Conservation (phyloP, 768 basidiomycete genomes). For the Pisolithus tinctorius region DNA sequence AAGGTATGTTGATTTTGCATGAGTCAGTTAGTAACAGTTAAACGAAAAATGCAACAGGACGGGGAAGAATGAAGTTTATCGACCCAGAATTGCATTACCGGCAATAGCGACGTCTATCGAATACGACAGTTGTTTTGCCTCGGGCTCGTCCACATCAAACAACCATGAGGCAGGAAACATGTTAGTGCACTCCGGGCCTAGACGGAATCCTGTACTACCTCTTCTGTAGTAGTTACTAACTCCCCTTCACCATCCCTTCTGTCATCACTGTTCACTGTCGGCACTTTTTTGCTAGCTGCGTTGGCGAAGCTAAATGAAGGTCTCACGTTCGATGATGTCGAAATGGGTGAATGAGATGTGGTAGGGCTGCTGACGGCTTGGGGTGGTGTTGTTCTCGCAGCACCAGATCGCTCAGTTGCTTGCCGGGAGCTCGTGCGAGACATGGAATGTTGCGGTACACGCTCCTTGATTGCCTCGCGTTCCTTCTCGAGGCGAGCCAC, state of each 20-base stretch:
- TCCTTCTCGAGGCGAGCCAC: conserved; percentile 65
- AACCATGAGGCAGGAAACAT: no score
- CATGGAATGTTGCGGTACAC: conserved; percentile 33
- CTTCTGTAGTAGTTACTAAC: conserved; percentile 4
- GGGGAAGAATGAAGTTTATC: conserved; percentile 62
- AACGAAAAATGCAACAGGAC: conserved; percentile 30
- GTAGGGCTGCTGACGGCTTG: conserved; percentile 14
- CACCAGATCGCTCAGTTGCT: conserved; percentile 38
- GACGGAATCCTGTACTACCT: conserved; percentile 2
- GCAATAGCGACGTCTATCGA: conserved; percentile 8
- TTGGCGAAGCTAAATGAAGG: conserved; percentile 79
- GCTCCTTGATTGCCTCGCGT: conserved; percentile 37
- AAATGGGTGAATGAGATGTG: conserved; percentile 17
- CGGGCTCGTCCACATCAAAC: no score
- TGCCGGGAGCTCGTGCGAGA: conserved; percentile 43
- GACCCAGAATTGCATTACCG: conserved; percentile 46
- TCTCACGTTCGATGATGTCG: conserved; percentile 48
- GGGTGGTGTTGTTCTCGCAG: conserved; percentile 27
- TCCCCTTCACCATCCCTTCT: conserved; percentile 8
- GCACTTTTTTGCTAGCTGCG: conserved; percentile 44
- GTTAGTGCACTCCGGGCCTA: no score
- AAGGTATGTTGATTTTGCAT: conserved; percentile 35
- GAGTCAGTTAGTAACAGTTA: neutral
- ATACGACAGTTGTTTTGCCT: neutral
- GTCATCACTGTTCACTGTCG: conserved; percentile 14